phyloP scores from a whole-genome alignment of 2,329 filamentous ascomycete species.

The Penicillium sp. region DNA sequence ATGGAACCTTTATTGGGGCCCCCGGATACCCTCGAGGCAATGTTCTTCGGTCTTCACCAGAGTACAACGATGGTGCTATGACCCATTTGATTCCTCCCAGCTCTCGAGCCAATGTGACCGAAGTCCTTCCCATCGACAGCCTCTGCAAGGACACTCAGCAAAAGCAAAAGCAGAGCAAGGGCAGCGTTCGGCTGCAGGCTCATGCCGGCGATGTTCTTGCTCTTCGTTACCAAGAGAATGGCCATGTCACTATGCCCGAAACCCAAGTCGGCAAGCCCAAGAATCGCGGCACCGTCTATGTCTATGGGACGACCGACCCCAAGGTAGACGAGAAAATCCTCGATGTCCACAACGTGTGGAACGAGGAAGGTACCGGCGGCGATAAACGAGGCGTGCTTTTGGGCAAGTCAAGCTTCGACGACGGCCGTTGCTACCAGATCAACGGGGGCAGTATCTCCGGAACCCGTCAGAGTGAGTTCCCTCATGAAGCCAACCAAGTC shows the following conservation, averaged over 20 bases:
- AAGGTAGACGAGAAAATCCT: conserved; percentile 54
- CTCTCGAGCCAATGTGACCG: conserved; percentile 45
- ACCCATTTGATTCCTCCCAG: conserved; percentile 58
- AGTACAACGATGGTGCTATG: conserved; percentile 55
- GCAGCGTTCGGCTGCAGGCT: conserved; percentile 58
- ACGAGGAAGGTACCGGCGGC: conserved; percentile 69
- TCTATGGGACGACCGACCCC: conserved; percentile 64
- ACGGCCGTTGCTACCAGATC: conserved; percentile 80
- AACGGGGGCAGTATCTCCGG: conserved; percentile 56
- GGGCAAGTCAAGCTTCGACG: conserved; percentile 75
- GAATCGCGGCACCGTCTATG: conserved; percentile 65
- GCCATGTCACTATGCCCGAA: conserved; percentile 60
- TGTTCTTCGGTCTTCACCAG: conserved; percentile 51
- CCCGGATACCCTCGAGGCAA: conserved; percentile 72
- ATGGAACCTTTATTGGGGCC: conserved; percentile 65
- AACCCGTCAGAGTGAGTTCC: conserved; percentile 53
- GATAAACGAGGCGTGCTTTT: conserved; percentile 71
- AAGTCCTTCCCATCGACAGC: conserved; percentile 46
- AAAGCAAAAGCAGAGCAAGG: conserved; percentile 51
- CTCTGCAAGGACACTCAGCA: conserved; percentile 62
- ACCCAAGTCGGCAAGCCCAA: conserved; percentile 54
- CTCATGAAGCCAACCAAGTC: conserved; percentile 46
- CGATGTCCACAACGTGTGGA: conserved; percentile 71
- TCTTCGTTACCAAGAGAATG: conserved; percentile 67
- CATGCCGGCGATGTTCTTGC: conserved; percentile 59